These are phyloP conservation scores for Syzygium malaccense DNA, from an alignment of 441 rosid species.

Conservation along the genomic window DNA sequence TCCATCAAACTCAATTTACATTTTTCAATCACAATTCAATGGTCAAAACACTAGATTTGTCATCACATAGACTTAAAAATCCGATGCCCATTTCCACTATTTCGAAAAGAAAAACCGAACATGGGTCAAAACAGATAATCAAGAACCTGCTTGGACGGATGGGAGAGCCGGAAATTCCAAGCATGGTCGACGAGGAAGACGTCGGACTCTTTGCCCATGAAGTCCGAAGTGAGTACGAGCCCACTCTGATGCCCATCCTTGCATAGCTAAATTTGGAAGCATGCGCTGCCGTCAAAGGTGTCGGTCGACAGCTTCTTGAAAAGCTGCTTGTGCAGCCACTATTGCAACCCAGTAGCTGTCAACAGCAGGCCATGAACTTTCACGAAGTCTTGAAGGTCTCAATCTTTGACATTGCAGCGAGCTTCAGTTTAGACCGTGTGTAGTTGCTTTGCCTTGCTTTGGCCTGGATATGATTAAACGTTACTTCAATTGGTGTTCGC, in stretches of 20 bases:
- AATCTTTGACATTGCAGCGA: constrained; percentile 9
- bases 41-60: not conserved
- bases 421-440: not conserved
- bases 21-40: not conserved
- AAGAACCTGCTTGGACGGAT: constrained; percentile 60
- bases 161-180: constrained; percentile 87
- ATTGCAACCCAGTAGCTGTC: constrained; percentile 74
- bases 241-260: constrained; percentile 58
- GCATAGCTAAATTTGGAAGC: constrained; percentile 61
- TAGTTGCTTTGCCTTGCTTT: not conserved
- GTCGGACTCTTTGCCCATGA: constrained; percentile 50
- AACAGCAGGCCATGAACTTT: constrained; percentile 60
- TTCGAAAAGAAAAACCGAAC: not conserved
- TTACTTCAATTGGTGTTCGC: not conserved
- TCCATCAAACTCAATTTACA: not conserved
- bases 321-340: constrained; percentile 46
- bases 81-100: not conserved
- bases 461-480: not conserved
- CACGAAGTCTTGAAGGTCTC: constrained; percentile 57
- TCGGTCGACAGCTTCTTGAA: constrained; percentile 67
- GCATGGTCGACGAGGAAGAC: constrained; percentile 88
- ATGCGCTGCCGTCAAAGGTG: constrained; percentile 71
- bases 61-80: not conserved
- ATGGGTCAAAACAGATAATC: not conserved
- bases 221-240: constrained; percentile 52